Conservation (phyloP, 352 stramenopile genomes). For the Stephanocyclus meneghinianus region DNA sequence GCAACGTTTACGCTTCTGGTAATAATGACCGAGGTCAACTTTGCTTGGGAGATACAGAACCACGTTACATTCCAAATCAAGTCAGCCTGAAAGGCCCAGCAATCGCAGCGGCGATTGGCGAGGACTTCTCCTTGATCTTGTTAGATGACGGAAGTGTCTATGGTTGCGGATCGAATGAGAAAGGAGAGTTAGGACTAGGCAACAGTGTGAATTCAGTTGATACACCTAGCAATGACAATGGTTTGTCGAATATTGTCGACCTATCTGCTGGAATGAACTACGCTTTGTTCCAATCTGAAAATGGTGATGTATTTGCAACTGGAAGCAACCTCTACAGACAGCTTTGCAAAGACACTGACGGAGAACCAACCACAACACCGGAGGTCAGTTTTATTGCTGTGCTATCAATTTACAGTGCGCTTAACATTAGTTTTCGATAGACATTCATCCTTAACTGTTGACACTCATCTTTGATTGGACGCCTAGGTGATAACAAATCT, state of each 20-base stretch:
- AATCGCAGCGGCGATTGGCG: conserved; percentile 30
- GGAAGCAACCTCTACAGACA: conserved; percentile 25
- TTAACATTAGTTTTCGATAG: neutral
- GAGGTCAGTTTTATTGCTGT: neutral
- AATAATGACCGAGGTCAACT: conserved; percentile 46
- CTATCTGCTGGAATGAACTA: conserved; percentile 38
- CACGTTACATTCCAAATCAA: conserved; percentile 23
- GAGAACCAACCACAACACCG: conserved; percentile 4
- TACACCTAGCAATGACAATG: conserved; percentile 19
- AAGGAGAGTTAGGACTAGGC: conserved; percentile 35
- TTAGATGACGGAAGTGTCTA: conserved; percentile 25
- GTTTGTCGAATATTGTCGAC: conserved; percentile 15
- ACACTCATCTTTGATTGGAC: neutral
- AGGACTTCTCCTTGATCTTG: conserved; percentile 46
- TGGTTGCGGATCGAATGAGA: conserved; percentile 42
- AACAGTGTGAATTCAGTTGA: conserved; percentile 1
- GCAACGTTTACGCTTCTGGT: conserved; percentile 44
- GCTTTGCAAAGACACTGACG: conserved; percentile 16
- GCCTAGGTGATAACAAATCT: neutral
- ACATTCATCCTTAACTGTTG: neutral
- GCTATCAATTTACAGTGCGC: neutral
- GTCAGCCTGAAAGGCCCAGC: conserved; percentile 12
- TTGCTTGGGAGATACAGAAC: conserved; percentile 36
- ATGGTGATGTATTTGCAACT: conserved; percentile 22
- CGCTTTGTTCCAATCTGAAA: conserved; percentile 15